Conservation (phyloP, 352 stramenopile genomes). For the Globisporangium barbulae region DNA sequence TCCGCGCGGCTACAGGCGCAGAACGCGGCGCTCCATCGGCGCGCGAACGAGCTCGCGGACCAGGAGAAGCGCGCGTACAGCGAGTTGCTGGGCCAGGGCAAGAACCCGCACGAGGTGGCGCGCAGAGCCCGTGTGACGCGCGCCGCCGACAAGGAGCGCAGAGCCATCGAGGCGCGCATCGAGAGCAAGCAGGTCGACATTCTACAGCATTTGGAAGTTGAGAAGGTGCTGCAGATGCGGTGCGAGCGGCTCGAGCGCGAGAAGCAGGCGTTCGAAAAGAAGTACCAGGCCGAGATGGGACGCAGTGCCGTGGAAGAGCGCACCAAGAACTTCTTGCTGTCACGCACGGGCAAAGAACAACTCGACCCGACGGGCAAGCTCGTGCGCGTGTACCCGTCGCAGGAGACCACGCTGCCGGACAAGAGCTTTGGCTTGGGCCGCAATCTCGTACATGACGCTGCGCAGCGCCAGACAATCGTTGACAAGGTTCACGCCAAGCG, state of each 20-base stretch:
- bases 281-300: conserved; percentile 76
- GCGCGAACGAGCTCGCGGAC: conserved; percentile 22
- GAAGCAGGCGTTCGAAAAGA: conserved; percentile 48
- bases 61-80: conserved; percentile 43
- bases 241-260: conserved; percentile 38
- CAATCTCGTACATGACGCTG: conserved; percentile 36
- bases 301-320: conserved; percentile 43
- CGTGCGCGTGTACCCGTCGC: conserved; percentile 62
- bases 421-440: conserved; percentile 63
- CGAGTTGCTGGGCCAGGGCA: conserved; percentile 54
- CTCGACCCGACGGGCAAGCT: conserved; percentile 60
- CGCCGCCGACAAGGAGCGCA: conserved; percentile 30
- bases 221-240: conserved; percentile 35
- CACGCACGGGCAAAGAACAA: conserved; percentile 50
- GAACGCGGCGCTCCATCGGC: conserved; percentile 33
- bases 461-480: conserved; percentile 41
- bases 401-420: conserved; percentile 73
- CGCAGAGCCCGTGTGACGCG: conserved; percentile 43
- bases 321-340: conserved; percentile 51
- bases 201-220: conserved; percentile 45
- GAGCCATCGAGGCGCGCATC: conserved; percentile 44
- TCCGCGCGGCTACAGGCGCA: conserved; percentile 37
- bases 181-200: conserved; percentile 51
- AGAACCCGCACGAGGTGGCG: conserved; percentile 77
- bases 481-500: conserved; percentile 44